Percentiles rank a stretch among this genome's conserved stretches.
phyloP scores from a whole-genome alignment of 1,139 yeast species.

The Candida sp. region DNA sequence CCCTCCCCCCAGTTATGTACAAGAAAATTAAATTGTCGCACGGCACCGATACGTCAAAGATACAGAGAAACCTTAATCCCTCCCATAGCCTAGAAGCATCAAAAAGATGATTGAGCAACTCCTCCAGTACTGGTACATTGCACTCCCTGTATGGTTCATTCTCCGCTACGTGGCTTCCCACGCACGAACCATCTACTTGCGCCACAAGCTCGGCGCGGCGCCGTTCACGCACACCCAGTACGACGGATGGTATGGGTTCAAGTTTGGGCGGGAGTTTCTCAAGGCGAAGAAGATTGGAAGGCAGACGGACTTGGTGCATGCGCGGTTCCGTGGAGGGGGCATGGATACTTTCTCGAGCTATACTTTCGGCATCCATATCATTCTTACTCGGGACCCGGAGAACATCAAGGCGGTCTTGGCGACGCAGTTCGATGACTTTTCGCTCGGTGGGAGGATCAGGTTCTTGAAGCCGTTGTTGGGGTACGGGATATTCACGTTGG shows the following conservation, averaged over 20 bases:
- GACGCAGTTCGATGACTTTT: constrained; percentile 50
- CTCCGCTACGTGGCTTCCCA: not conserved
- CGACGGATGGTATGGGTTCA: constrained; percentile 20
- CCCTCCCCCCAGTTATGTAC: too few species aligned
- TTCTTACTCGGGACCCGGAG: constrained; percentile 28
- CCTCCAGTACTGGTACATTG: not conserved
- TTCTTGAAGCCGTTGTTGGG: constrained; percentile 50
- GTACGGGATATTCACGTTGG: constrained; percentile 58
- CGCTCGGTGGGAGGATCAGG: constrained; percentile 46
- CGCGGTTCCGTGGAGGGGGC: not conserved
- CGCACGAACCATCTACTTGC: constrained; percentile 5
- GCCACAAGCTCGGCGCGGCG: constrained; percentile 20
- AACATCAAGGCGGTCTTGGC: constrained; percentile 40
- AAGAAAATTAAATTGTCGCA: too few species aligned
- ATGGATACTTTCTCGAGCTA: constrained; percentile 4
- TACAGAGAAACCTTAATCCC: too few species aligned
- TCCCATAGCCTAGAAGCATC: not conserved
- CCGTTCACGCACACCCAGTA: constrained; percentile 16
- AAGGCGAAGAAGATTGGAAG: constrained; percentile 16
- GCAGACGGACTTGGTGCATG: constrained; percentile 9
- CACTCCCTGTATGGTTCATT: not conserved
- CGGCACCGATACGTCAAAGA: too few species aligned
- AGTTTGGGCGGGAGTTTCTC: constrained; percentile 15
- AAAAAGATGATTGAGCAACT: not conserved
- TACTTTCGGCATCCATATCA: constrained; percentile 20